Evolutionary conservation across 805 yeast genomes (phyloP).

Genomic region (Kuraishia piskuri): DNA sequence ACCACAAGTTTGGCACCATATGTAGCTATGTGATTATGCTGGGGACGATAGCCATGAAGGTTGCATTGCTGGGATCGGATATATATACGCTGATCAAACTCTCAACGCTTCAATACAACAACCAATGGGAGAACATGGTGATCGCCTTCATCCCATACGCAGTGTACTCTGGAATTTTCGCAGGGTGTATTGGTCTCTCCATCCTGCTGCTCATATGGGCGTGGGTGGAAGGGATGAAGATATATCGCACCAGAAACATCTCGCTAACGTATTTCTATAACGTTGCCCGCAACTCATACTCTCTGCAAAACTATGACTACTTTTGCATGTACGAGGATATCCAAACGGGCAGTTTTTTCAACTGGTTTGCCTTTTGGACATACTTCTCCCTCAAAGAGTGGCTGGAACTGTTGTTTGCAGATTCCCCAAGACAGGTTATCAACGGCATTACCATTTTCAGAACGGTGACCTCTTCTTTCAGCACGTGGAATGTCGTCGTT

Average conservation of each 20-base stretch:
- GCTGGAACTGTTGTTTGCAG: conserved; percentile 56
- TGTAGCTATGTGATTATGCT: conserved; percentile 32
- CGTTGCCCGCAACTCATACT: conserved; percentile 50
- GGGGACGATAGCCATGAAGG: conserved; percentile 33
- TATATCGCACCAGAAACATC: conserved; percentile 54
- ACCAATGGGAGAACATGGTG: conserved; percentile 21
- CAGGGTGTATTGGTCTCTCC: conserved; percentile 70
- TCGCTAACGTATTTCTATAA: conserved; percentile 62
- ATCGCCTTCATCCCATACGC: conserved; percentile 22
- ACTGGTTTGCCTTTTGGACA: conserved; percentile 58
- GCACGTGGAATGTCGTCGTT: conserved; percentile 26
- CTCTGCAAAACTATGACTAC: conserved; percentile 49
- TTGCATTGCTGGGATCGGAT: conserved; percentile 56
- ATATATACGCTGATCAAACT: conserved; percentile 71
- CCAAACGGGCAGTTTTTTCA: conserved; percentile 55
- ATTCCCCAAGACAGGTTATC: conserved; percentile 80
- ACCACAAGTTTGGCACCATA: conserved; percentile 33
- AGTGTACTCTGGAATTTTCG: conserved; percentile 22
- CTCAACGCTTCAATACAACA: not conserved
- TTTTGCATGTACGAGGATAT: conserved; percentile 69
- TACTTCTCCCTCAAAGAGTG: conserved; percentile 60
- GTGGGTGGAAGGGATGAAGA: conserved; percentile 45
- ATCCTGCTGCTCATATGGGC: conserved; percentile 50
- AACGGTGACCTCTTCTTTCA: conserved; percentile 34
- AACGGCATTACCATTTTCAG: conserved; percentile 66